Evolutionary conservation across 164 flowering plant genomes (phyloP), one percentile per base, ranked within the genome.

Genomic region (Piper betle): DNA sequence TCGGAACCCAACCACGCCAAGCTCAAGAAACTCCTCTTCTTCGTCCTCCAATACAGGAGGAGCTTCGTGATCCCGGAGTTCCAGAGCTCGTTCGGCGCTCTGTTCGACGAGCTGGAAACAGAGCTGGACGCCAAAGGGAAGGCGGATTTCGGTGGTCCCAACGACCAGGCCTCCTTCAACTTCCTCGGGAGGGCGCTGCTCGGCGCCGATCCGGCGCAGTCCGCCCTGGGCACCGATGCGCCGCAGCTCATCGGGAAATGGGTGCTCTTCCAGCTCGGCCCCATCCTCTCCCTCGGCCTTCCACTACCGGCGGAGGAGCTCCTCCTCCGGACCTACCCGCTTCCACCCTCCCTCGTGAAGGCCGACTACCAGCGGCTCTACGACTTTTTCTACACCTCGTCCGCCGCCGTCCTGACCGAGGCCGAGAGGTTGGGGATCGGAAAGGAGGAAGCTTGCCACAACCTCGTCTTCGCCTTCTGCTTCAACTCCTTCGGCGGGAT

Each of bases 401-500:
- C 87, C 3, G 55, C 72, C 0, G 15, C 57, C 16, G 58, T 84
- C 0, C 77, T 84, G 16, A 86, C 83, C 11, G 81, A 85, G 52
- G 97, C 87, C 0, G 84, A 79, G 62, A 72, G 58, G 33, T 6
- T 82, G 25, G 96, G 89, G 0, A 65, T 88, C 58, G 64, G 78
- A 0, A 58, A 80, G n/a, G 97, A 83, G 0, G 97, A 91, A 61
- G 90, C 91, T 1, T 80, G 82, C 66, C 90, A 91, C 71, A 91
- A 88, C 64, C 73, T 91, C 8, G 15, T 91, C 6, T 91, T 84
- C 79, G 73, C 86, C 62, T 83, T 88, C 39, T 82, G 95, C 74
- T 91, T 91, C 64, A 91, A 91, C 53, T 69, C 91, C 53, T 91
- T 71, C 68, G 96, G 96, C 0, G 97, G 97, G 8, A 79, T 91